Evolutionary conservation across 2,329 filamentous ascomycete species (phyloP), one percentile per base, ranked within the genome.

Genomic region (Paecilomyces dactylethromorphus): DNA sequence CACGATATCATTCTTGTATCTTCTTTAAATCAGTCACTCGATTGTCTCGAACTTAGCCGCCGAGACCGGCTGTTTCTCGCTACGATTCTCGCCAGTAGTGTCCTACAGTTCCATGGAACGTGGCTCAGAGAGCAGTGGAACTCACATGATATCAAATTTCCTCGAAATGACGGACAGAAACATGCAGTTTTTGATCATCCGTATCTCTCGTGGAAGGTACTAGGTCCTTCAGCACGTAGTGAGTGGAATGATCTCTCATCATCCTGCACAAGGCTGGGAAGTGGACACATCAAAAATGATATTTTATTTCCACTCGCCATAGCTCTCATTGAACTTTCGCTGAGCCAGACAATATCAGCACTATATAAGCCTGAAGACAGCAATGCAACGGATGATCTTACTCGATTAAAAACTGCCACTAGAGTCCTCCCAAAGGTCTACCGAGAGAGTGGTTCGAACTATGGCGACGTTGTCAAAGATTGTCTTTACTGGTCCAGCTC

Each of bases 41-140:
- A 54, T 21, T 31, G 21, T n/a, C 32, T 52, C n/a, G 50, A 26
- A 49, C 33, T 62, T 3, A 60, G 45, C 31, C 50, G 52, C 21
- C 29, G 54, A 12, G 57, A 59, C 24, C 59, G 61, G 26, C 56
- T 66, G 3, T 45, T 53, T 11, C 32, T 66, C 7, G 63, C 61
- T 3, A 56, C 39, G 1, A 59, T 58, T 3, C 61, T 67, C 49
- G 62, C 64, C 13, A 60, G 55, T 54, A 61, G 64, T 50, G 60
- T 67, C 24, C 57, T 67, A 4, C 58, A 62, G 22, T 60, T 65
- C 15, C 60, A 66, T 35, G 63, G 65, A n/a, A 67, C 54, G 53
- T 67, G 64, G 63, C 60, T 67, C 1, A 59, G 57, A 35, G 29
- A 39, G 12, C 55, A 62, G 31, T 67, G 64, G 63, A 53, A 0